Percentiles rank a stretch among this genome's conserved stretches.
Conservation (phyloP, 768 basidiomycete genomes). For the Auricularia auricula-judae region DNA sequence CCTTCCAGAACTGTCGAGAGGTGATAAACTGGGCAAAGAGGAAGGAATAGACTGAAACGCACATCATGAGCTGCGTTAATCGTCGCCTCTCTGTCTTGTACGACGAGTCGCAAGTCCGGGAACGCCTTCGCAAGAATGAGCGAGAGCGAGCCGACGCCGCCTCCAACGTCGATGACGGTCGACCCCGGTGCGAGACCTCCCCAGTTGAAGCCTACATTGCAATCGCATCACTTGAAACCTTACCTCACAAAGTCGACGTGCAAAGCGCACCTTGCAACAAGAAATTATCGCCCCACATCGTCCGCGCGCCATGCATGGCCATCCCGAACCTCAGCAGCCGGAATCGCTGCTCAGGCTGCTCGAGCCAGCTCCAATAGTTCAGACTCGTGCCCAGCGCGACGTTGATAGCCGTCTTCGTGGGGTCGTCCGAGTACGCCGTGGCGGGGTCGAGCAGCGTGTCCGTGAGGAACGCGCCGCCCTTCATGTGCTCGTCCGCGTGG, state of each 20-base stretch:
- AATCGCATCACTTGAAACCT: background rate
- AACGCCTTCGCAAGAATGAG: slow-evolving; percentile 7
- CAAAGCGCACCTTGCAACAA: background rate
- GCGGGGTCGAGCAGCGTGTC: slow-evolving; percentile 13
- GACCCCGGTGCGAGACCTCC: slow-evolving; percentile 7
- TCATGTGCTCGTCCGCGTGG: slow-evolving; percentile 14
- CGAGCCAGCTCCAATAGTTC: slow-evolving; percentile 18
- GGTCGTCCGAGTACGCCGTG: slow-evolving; percentile 15
- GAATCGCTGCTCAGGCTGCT: slow-evolving; percentile 17
- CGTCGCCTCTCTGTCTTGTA: slow-evolving; percentile 12
- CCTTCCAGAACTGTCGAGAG: slow-evolving; percentile 4
- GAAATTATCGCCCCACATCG: background rate
- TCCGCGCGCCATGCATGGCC: slow-evolving; percentile 18
- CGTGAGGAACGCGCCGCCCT: slow-evolving; percentile 11
- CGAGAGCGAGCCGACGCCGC: slow-evolving; percentile 10
- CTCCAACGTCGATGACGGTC: slow-evolving; percentile 15
- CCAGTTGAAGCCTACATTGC: background rate
- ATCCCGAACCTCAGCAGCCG: slow-evolving; percentile 18
- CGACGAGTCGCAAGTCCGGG: slow-evolving; percentile 8
- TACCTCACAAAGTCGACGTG: background rate
- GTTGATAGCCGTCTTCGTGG: slow-evolving; percentile 16
- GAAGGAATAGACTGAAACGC: background rate
- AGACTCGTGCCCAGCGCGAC: slow-evolving; percentile 14
- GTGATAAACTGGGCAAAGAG: background rate
- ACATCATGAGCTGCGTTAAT: slow-evolving; percentile 8